Percentiles rank a stretch among this genome's conserved stretches.
These are phyloP conservation scores for Entomophthora muscae DNA, from an alignment of 371 early-diverging fungal species.

Conservation along the genomic window DNA sequence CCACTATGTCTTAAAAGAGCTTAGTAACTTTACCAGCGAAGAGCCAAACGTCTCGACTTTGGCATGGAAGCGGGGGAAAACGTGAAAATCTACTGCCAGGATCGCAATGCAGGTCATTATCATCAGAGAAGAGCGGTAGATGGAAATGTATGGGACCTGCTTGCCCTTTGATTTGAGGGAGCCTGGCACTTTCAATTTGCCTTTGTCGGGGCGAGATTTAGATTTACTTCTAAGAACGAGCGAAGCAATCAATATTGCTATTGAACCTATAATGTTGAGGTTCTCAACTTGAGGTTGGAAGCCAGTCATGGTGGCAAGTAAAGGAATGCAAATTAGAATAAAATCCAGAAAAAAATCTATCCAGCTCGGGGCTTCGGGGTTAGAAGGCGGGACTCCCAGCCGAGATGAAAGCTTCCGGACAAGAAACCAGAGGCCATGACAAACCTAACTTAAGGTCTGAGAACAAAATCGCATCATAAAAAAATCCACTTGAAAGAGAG, in stretches of 20 bases:
- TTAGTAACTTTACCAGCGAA: constrained; percentile 44
- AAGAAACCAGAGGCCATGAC: no score
- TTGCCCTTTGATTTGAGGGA: constrained; percentile 12
- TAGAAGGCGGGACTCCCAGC: no score
- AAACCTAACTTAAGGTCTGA: no score
- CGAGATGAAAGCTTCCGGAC: no score
- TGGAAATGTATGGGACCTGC: constrained; percentile 28
- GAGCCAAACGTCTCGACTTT: constrained; percentile 87
- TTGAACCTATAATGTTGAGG: neutral
- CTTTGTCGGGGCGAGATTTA: no score
- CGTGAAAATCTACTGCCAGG: constrained; percentile 88
- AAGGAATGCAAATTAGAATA: neutral
- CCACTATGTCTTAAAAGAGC: no score
- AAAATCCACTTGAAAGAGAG: neutral
- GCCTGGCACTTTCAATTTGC: neutral
- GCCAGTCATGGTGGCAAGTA: neutral
- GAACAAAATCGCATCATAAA: neutral
- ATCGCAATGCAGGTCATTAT: constrained; percentile 62
- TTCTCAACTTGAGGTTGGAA: neutral
- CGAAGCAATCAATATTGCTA: constrained; percentile 6
- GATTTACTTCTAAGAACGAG: constrained; percentile 8
- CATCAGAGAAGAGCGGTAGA: constrained; percentile 62
- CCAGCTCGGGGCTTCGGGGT: no score
- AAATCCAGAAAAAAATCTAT: neutral
- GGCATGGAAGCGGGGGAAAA: constrained; percentile 78